Conservation (phyloP, 2,329 filamentous ascomycete species). For the Talaromyces sp. region DNA sequence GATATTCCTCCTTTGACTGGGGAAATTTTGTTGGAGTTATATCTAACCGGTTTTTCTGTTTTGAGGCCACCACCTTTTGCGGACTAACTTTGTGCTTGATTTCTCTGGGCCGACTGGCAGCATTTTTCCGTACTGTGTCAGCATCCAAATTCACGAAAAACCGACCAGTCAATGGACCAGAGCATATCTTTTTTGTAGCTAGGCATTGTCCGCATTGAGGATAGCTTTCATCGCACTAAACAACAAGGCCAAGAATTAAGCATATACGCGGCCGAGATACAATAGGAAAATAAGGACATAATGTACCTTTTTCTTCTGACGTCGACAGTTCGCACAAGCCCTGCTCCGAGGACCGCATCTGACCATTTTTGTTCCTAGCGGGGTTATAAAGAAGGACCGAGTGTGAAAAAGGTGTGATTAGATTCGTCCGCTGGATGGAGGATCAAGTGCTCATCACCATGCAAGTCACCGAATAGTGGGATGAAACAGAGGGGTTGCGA, state of each 20-base stretch:
- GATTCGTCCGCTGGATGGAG: neutral
- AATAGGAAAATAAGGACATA: neutral
- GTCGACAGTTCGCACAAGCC: slow-evolving; percentile 5
- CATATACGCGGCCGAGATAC: neutral
- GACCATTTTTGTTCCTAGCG: neutral
- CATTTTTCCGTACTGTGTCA: neutral
- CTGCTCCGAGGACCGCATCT: slow-evolving; percentile 6
- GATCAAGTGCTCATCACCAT: neutral
- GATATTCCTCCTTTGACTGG: neutral
- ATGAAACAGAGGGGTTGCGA: neutral
- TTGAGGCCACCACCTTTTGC: too few species aligned
- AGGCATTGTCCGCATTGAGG: slow-evolving; percentile 7
- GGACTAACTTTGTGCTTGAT: neutral
- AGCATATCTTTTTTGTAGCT: slow-evolving; percentile 2
- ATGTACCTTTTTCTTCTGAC: slow-evolving; percentile 7
- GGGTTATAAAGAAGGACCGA: neutral
- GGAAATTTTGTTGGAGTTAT: neutral
- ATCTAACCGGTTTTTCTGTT: neutral
- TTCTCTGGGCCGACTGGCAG: neutral
- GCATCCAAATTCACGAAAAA: slow-evolving; percentile 5
- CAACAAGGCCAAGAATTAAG: neutral
- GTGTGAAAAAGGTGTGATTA: neutral
- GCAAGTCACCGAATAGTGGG: neutral
- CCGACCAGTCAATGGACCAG: slow-evolving; percentile 4
- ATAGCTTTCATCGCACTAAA: slow-evolving; percentile 10